A percentile compares a stretch with the other conserved stretches of the same genome.
These are phyloP conservation scores for Backusella macrospora DNA, from an alignment of 192 early-diverging fungal genomes.

Conservation along the genomic window DNA sequence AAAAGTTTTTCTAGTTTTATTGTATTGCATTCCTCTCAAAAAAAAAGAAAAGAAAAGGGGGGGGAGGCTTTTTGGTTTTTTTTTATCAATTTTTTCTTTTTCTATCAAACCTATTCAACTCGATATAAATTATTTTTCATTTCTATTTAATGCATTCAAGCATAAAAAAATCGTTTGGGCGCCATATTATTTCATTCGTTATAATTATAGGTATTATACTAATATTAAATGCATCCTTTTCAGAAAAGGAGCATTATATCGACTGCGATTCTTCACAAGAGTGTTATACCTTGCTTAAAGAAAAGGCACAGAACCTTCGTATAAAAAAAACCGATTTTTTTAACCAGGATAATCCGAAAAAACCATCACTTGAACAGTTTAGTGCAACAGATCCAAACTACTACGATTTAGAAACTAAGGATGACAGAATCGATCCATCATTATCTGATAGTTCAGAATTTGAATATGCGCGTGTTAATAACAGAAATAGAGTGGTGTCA, in stretches of 20 bases:
- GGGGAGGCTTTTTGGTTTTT: no score
- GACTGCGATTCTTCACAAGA: neutral
- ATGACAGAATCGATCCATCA: neutral
- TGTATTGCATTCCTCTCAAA: neutral
- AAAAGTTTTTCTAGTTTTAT: neutral
- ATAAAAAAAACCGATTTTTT: neutral
- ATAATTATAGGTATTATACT: neutral
- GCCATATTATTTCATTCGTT: neutral
- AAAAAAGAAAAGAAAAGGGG: neutral
- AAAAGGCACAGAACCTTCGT: neutral
- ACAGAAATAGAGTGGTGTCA: neutral
- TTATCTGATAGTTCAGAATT: neutral
- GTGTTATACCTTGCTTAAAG: neutral
- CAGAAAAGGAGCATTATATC: neutral
- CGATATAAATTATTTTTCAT: neutral
- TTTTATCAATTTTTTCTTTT: no score
- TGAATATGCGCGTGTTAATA: neutral
- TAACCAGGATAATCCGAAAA: neutral
- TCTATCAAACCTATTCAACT: no score
- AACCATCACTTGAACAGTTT: neutral
- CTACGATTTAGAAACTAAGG: neutral
- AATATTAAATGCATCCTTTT: neutral
- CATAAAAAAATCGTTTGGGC: neutral
- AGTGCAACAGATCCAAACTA: neutral
- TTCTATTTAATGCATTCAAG: neutral